Base-by-base conservation (phyloP, 2,329 filamentous ascomycete genomes). In the Apiospora sp. region DNA sequence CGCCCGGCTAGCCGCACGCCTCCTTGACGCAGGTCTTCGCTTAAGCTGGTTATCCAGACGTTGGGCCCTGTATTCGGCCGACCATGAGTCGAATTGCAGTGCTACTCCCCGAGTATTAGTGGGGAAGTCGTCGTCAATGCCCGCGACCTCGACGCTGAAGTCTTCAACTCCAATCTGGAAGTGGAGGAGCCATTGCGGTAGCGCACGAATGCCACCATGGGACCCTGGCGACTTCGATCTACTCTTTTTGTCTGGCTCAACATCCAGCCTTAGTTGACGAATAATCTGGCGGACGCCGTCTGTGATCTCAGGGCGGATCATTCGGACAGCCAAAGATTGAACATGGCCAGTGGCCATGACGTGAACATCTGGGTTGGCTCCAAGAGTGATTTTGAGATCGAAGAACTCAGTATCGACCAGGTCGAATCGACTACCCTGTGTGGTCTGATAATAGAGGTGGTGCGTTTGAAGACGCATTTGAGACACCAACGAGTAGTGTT, bases 231-330 rank as follows among this genome's bases (percentile, higher is more conserved):
- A 85, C 72, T 84, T 87, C n/a, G 85, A 84, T 51, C 81, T 81
- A 4, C 81, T 81, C 49, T 88, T 84, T 79, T 89, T 92, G 73
- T 91, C 89, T 3, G 91, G 89, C 75, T 92, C 88, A 13, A 93
- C 88, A 74, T 93, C 91, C 43, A 90, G 90, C 64, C 92, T 90
- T 70, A 98, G 87, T 79, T 98, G 95, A 58, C 91, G 90, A 19
- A 98, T 91, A 74, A 99, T 98, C 80, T 98, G 94, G 34, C 94
- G 93, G 44, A 99, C 87, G 30, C 96, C 97, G 78, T 97, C 93
- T 71, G 92, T 96, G 73, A 99, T 98, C 79, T 99, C 96, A 7
- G 94, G 92, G 30, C 96, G 92, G 12, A 98, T 92, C 87, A 99
- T 92, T 79, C 95, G 96, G 68, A 98, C 87, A 1, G 94, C 94